phyloP scores from a whole-genome alignment of 78 protist species.

The Dictyostelium firmibasis region DNA sequence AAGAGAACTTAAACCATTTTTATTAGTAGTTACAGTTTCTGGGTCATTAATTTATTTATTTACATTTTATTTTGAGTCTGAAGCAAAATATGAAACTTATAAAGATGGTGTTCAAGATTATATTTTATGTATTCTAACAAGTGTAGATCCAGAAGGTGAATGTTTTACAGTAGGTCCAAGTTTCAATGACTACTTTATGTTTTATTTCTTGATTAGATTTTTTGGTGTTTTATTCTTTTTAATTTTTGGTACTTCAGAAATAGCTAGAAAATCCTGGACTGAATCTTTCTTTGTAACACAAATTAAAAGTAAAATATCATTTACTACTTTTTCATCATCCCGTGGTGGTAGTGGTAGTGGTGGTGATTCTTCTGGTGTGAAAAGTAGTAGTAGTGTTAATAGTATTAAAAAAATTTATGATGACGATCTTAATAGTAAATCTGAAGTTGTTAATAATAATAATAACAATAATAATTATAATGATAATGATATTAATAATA shows the following conservation, averaged over 20 bases:
- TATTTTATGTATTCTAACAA: neutral
- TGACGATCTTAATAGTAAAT: neutral
- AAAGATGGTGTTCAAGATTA: neutral
- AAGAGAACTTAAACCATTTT: constrained; percentile 33
- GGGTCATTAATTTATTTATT: constrained; percentile 18
- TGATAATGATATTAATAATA: too few relatives aligned
- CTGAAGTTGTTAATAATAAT: too few relatives aligned
- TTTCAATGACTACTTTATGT: neutral
- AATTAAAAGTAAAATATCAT: neutral
- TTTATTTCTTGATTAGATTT: constrained; percentile 19
- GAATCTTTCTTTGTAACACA: neutral
- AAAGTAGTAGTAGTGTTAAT: neutral
- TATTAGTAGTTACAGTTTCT: neutral
- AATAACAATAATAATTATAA: too few relatives aligned
- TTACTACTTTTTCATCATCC: neutral
- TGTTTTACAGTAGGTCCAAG: neutral
- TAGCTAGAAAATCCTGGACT: neutral
- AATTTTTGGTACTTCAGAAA: neutral
- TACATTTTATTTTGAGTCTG: constrained; percentile 1
- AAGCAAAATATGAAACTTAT: neutral
- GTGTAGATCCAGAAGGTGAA: neutral
- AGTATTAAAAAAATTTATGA: neutral
- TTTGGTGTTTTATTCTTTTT: neutral
- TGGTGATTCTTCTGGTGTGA: neutral
- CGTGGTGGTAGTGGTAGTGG: neutral